phyloP scores from a whole-genome alignment of 768 basidiomycete species.

The Termitomyces sp. region DNA sequence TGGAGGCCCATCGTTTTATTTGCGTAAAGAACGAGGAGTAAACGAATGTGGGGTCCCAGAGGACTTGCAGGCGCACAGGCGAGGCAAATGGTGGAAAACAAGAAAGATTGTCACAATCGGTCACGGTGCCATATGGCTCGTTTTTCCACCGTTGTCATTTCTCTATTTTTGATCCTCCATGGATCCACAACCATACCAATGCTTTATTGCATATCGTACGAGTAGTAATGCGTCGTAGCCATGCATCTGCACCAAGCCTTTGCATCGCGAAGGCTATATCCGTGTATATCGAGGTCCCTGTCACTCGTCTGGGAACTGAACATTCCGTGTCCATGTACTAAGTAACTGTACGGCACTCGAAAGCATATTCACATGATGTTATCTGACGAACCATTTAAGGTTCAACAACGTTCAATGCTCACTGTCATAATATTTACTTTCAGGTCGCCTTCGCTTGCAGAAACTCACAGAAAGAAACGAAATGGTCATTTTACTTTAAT shows the following conservation, averaged over 20 bases:
- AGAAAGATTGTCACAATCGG: slow-evolving; percentile 8
- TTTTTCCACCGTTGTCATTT: neutral
- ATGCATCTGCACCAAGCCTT: neutral
- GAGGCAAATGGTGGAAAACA: neutral
- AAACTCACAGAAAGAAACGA: too few species aligned
- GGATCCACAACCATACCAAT: neutral
- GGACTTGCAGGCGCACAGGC: slow-evolving; percentile 2
- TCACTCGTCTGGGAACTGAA: neutral
- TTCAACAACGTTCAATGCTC: too few species aligned
- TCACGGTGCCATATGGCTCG: slow-evolving; percentile 1
- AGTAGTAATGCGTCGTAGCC: neutral
- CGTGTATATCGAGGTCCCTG: too few species aligned
- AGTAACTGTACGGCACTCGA: too few species aligned
- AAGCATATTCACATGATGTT: too few species aligned
- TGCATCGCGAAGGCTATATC: neutral
- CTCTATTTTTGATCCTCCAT: neutral
- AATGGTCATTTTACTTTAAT: neutral
- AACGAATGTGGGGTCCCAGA: slow-evolving; percentile 19
- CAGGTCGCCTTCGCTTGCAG: too few species aligned
- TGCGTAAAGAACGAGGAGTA: slow-evolving; percentile 15
- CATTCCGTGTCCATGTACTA: too few species aligned
- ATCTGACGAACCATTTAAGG: too few species aligned
- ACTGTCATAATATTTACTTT: too few species aligned
- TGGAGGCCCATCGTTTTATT: slow-evolving; percentile 10
- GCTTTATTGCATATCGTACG: neutral